Percentiles rank a stretch among this genome's conserved stretches.
phyloP scores from a whole-genome alignment of 345 rosid species.

The Brassica carinata region DNA sequence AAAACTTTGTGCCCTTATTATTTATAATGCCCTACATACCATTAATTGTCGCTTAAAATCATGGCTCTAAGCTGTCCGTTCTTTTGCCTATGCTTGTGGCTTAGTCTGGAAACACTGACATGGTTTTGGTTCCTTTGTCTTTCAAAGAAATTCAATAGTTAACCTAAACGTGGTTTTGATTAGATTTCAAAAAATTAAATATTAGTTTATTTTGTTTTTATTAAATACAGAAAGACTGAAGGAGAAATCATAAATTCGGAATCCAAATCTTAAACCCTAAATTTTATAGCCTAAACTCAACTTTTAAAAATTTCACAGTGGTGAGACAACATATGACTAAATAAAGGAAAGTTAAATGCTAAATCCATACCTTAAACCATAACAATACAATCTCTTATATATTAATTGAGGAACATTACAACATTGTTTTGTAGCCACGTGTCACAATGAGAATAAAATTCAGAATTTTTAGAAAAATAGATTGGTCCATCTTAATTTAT shows the following conservation, averaged over 20 bases:
- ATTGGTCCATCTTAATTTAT: too few relatives aligned
- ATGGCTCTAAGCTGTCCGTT: neutral
- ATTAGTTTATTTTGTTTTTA: too few relatives aligned
- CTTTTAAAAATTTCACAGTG: neutral
- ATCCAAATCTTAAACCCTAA: neutral
- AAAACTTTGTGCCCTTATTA: neutral
- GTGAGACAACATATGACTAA: neutral
- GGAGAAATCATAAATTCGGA: neutral
- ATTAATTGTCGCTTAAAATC: neutral
- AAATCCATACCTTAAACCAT: neutral
- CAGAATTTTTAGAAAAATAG: too few relatives aligned
- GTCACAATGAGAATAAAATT: too few relatives aligned
- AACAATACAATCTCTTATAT: neutral
- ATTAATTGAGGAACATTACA: too few relatives aligned
- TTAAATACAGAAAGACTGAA: too few relatives aligned
- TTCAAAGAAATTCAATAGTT: neutral
- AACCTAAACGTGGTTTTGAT: neutral
- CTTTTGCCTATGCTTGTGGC: neutral
- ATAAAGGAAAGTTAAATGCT: neutral
- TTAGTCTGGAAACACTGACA: neutral
- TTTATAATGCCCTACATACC: too few relatives aligned
- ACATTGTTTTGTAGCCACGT: too few relatives aligned
- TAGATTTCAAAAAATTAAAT: neutral
- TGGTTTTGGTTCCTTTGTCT: neutral
- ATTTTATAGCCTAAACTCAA: neutral